phyloP scores from a whole-genome alignment of 2,329 filamentous ascomycete genomes.

The Exophiala bonariae region DNA sequence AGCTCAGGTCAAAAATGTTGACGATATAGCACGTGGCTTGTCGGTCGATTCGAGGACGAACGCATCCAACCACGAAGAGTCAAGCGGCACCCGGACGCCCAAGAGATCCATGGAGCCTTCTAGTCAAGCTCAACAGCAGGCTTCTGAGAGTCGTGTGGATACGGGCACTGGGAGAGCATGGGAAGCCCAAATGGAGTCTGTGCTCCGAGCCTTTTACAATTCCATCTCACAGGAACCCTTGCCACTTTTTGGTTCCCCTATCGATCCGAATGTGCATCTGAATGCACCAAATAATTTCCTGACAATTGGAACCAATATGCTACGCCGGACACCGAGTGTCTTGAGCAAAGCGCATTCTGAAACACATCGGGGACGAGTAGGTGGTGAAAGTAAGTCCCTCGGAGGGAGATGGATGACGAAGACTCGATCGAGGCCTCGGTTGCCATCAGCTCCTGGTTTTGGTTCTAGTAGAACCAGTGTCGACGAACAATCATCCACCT shows the following conservation, averaged over 20 bases:
- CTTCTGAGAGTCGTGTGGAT: conserved; percentile 64
- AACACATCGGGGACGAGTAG: conserved; percentile 65
- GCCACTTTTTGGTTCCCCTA: conserved; percentile 69
- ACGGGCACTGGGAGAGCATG: conserved; percentile 73
- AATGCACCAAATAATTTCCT: conserved; percentile 60
- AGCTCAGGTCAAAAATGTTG: conserved; percentile 30
- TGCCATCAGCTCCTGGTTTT: conserved; percentile 76
- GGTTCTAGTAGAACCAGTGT: conserved; percentile 92
- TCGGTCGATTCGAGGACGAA: conserved; percentile 10
- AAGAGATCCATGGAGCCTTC: conserved; percentile 29
- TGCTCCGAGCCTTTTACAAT: conserved; percentile 86
- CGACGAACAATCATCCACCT: conserved; percentile 85
- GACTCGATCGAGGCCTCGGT: conserved; percentile 74
- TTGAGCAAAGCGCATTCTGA: conserved; percentile 93
- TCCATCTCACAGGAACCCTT: conserved; percentile 87
- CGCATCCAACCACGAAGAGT: conserved; percentile 1
- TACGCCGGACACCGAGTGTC: conserved; percentile 85
- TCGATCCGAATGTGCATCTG: conserved; percentile 34
- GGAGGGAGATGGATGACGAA: conserved; percentile 80
- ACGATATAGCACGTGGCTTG: conserved; percentile 16
- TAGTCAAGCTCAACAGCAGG: conserved; percentile 23
- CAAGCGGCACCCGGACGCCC: not conserved
- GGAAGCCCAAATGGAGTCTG: conserved; percentile 86
- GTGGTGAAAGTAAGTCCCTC: conserved; percentile 62
- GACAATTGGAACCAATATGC: conserved; percentile 64